Percentiles rank a stretch among this genome's conserved stretches.
These are phyloP conservation scores for Arxiozyma heterogenica DNA, from an alignment of 1,139 yeast genomes.

Conservation along the genomic window DNA sequence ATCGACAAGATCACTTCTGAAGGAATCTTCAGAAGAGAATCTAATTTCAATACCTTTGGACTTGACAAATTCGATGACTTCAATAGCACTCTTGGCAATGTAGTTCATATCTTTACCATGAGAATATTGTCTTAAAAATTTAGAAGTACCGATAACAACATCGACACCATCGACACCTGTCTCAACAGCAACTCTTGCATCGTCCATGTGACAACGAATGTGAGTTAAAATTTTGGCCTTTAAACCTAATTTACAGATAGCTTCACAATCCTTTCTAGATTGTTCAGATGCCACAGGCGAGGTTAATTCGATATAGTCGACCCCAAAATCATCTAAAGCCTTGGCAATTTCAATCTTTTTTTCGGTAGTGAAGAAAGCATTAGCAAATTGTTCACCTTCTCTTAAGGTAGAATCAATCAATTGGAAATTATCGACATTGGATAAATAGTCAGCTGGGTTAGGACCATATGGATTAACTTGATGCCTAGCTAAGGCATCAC, in stretches of 20 bases:
- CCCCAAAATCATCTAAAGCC: slow-evolving; percentile 96
- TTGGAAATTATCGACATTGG: slow-evolving; percentile 84
- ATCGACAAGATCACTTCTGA: slow-evolving; percentile 94
- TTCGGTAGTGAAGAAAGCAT: slow-evolving; percentile 89
- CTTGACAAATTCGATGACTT: slow-evolving; percentile 95
- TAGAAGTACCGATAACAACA: slow-evolving; percentile 96
- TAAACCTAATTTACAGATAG: slow-evolving; percentile 92
- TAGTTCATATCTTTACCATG: slow-evolving; percentile 99
- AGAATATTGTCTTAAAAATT: slow-evolving; percentile 84
- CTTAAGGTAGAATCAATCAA: slow-evolving; percentile 90
- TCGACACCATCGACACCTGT: slow-evolving; percentile 99
- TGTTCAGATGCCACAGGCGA: slow-evolving; percentile 98
- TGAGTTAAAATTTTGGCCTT: slow-evolving; percentile 89
- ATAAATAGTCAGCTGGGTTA: slow-evolving; percentile 82
- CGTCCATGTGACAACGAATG: slow-evolving; percentile 98
- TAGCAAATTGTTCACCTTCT: slow-evolving; percentile 98
- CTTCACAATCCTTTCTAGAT: slow-evolving; percentile 88
- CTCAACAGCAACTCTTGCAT: slow-evolving; percentile 91
- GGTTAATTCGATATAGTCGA: slow-evolving; percentile 92
- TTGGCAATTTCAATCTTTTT: slow-evolving; percentile 96
- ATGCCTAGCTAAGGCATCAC: slow-evolving; percentile 23
- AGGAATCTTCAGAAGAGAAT: slow-evolving; percentile 94
- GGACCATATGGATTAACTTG: slow-evolving; percentile 82
- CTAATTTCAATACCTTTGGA: slow-evolving; percentile 95
- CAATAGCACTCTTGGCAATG: slow-evolving; percentile 92